A percentile compares a stretch with the other conserved stretches of the same genome.
Evolutionary conservation across 208 protist species (phyloP).

Genomic region (Leishmania amazonensis): DNA sequence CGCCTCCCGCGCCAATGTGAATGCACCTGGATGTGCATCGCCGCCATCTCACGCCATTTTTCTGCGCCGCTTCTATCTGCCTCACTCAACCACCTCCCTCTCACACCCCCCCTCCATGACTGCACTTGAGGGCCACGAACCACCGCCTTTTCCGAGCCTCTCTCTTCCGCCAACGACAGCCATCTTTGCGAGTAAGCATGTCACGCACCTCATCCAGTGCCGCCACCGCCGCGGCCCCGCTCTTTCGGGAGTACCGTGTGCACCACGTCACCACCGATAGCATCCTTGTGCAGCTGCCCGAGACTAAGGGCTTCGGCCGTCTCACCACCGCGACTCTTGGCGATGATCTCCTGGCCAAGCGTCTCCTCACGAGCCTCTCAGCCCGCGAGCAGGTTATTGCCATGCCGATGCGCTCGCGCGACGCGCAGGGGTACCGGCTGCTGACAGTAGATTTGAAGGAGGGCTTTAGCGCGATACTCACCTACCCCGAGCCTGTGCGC

Average conservation of each 20-base stretch:
- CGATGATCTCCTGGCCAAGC: constrained; percentile 65
- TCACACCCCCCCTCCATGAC: neutral
- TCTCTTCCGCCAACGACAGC: neutral
- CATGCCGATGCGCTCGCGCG: constrained; percentile 50
- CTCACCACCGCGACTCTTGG: constrained; percentile 73
- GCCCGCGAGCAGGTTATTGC: constrained; percentile 53
- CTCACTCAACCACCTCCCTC: neutral
- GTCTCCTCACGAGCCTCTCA: constrained; percentile 66
- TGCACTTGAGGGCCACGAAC: neutral
- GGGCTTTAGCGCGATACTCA: constrained; percentile 56
- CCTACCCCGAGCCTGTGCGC: constrained; percentile 55
- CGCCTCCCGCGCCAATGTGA: too few relatives aligned
- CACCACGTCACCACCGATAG: constrained; percentile 74
- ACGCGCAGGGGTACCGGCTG: constrained; percentile 78
- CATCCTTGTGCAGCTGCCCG: constrained; percentile 80
- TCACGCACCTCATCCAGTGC: neutral
- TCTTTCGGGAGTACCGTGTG: constrained; percentile 75
- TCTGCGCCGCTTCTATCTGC: neutral
- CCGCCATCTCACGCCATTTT: neutral
- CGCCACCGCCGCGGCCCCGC: neutral
- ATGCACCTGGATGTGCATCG: neutral
- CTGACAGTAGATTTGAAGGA: constrained; percentile 62
- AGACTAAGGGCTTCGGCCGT: constrained; percentile 75
- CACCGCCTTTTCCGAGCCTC: neutral
- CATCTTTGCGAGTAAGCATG: neutral